Evolutionary conservation across 2,329 filamentous ascomycete species (phyloP).

Genomic region (Alternaria rosae): DNA sequence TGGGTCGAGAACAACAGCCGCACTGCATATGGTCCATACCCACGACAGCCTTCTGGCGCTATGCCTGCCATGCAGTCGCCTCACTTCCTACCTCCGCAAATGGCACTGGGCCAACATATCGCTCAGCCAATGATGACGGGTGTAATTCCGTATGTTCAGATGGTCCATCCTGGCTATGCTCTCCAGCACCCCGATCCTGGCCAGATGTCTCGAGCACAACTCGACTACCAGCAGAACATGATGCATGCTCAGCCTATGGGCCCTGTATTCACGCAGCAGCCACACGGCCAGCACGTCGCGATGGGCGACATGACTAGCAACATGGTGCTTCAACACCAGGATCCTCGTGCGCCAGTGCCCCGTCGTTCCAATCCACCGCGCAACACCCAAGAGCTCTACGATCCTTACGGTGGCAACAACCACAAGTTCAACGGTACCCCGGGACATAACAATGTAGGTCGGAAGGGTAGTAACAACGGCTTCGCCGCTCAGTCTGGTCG

Average conservation of each 20-base stretch:
- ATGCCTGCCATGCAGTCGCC: conserved; percentile 23
- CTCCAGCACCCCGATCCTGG: conserved; percentile 19
- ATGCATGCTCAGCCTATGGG: conserved; percentile 18
- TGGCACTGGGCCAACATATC: conserved; percentile 22
- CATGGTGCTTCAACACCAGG: conserved; percentile 15
- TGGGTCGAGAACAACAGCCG: conserved; percentile 32
- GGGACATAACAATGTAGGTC: conserved; percentile 15
- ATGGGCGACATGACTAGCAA: conserved; percentile 43
- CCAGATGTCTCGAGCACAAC: conserved; percentile 16
- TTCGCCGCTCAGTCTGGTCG: conserved; percentile 21
- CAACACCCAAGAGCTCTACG: conserved; percentile 21
- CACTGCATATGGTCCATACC: conserved; percentile 18
- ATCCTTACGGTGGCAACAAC: conserved; percentile 11
- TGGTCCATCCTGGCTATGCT: conserved; percentile 17
- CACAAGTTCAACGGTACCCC: conserved; percentile 27
- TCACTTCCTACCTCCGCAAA: conserved; percentile 16
- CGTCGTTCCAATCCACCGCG: conserved; percentile 17
- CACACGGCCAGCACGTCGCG: conserved; percentile 12
- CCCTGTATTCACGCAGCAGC: conserved; percentile 22
- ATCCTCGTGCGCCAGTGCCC: conserved; percentile 11
- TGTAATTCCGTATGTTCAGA: conserved; percentile 21
- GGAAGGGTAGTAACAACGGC: conserved; percentile 20
- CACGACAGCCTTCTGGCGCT: conserved; percentile 21
- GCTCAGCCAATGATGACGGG: conserved; percentile 8
- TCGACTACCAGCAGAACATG: conserved; percentile 17